These are phyloP conservation scores for Curvularia sp. DNA, from an alignment of 2,329 filamentous ascomycete species.

Conservation along the genomic window DNA sequence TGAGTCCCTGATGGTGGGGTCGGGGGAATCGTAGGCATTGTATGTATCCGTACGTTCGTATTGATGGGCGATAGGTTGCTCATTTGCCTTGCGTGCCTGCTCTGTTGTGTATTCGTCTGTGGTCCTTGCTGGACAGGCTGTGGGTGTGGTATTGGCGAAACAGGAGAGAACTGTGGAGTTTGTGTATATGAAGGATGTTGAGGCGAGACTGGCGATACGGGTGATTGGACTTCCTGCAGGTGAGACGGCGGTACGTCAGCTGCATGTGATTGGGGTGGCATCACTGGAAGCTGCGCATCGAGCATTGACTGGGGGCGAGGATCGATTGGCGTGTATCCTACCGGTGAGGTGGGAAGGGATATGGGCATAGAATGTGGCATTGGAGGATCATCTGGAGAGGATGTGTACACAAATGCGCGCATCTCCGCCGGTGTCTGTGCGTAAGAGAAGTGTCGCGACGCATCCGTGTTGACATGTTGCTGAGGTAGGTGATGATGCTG, in stretches of 20 bases:
- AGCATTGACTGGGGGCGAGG: conserved; percentile 39
- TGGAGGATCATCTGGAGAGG: conserved; percentile 37
- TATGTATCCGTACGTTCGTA: conserved; percentile 32
- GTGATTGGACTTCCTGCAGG: conserved; percentile 34
- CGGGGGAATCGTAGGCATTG: conserved; percentile 38
- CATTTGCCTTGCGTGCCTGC: conserved; percentile 42
- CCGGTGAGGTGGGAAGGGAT: conserved; percentile 33
- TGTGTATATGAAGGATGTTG: conserved; percentile 30
- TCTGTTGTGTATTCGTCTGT: conserved; percentile 29
- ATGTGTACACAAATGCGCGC: conserved; percentile 37
- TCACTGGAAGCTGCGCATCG: conserved; percentile 30
- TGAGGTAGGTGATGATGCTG: conserved; percentile 13
- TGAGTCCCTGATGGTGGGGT: conserved; percentile 35
- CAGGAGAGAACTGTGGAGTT: conserved; percentile 31
- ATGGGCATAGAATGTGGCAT: conserved; percentile 30
- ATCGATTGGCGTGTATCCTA: conserved; percentile 34
- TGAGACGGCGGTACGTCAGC: conserved; percentile 33
- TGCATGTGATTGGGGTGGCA: conserved; percentile 33
- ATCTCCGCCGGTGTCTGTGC: conserved; percentile 48
- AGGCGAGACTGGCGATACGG: conserved; percentile 37
- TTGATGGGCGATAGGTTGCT: conserved; percentile 45
- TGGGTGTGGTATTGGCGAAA: conserved; percentile 34
- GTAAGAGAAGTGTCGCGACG: conserved; percentile 45
- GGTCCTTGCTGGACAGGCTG: conserved; percentile 23
- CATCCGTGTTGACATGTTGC: conserved; percentile 28